Conservation (phyloP, 306 rosid genomes). For the Cicer cuneatum region DNA sequence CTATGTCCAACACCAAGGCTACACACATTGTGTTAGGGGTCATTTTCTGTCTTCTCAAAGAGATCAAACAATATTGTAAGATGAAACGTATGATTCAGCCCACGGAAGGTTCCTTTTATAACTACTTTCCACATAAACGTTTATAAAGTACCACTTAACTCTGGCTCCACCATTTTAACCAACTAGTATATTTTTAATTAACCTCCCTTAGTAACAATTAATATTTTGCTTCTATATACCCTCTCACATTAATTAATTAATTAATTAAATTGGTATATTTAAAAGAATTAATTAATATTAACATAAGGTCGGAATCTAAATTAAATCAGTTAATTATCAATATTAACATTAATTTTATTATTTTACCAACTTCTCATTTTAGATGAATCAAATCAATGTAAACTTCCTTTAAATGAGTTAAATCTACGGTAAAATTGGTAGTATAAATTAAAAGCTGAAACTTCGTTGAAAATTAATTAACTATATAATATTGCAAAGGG, state of each 20-base stretch:
- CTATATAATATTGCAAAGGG: constrained; percentile 1
- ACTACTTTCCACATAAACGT: constrained; percentile 42
- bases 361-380: no score
- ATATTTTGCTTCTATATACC: not conserved
- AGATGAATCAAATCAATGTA: no score
- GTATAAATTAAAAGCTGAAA: not conserved
- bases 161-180: not conserved
- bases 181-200: not conserved
- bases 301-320: not conserved
- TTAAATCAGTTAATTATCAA: no score
- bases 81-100: constrained; percentile 40
- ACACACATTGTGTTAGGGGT: constrained; percentile 44
- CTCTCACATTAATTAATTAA: not conserved
- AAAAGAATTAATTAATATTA: not conserved
- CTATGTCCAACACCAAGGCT: constrained; percentile 21
- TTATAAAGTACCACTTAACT: constrained; percentile 29
- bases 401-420: no score
- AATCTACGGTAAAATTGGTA: not conserved
- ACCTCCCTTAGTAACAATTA: not conserved
- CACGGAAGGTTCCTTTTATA: constrained; percentile 44
- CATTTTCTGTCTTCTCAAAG: constrained; percentile 50
- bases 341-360: no score
- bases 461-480: not conserved
- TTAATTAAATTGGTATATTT: not conserved
- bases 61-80: constrained; percentile 50